A percentile compares a stretch with the other conserved stretches of the same genome.
Conservation (phyloP, 1,284 basidiomycete genomes). For the Binderoboletus segoi region DNA sequence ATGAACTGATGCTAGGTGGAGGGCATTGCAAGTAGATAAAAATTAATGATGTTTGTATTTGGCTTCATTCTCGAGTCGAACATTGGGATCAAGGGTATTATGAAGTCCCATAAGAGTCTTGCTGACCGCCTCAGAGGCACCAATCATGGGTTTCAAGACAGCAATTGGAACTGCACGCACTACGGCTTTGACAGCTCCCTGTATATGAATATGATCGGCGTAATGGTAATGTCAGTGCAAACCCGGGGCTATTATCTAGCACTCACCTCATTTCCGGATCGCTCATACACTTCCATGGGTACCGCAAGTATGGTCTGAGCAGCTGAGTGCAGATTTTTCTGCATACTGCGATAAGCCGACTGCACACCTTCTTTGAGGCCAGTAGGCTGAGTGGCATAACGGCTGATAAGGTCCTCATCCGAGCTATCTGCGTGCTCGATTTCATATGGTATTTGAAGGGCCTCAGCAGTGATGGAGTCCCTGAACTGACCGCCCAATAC, state of each 20-base stretch:
- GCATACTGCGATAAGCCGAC: constrained; percentile 85
- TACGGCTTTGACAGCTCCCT: constrained; percentile 91
- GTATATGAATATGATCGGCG: constrained; percentile 5
- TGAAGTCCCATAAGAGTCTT: constrained; percentile 93
- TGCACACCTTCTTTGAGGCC: constrained; percentile 88
- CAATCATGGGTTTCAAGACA: constrained; percentile 95
- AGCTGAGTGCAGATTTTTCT: constrained; percentile 84
- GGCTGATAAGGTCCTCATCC: constrained; percentile 68
- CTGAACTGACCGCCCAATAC: constrained; percentile 83
- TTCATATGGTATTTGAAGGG: constrained; percentile 51
- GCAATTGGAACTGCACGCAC: constrained; percentile 97
- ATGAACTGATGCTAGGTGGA: constrained; percentile 19
- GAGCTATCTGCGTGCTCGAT: constrained; percentile 39
- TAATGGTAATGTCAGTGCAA: not conserved
- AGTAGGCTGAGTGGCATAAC: constrained; percentile 88
- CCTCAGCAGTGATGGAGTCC: constrained; percentile 65
- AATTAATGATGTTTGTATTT: constrained; percentile 81
- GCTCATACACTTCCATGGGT: constrained; percentile 98
- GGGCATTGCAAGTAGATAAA: constrained; percentile 15
- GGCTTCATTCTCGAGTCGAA: constrained; percentile 78
- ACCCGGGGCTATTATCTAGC: not conserved
- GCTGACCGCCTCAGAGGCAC: constrained; percentile 93
- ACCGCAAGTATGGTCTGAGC: constrained; percentile 98
- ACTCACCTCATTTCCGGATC: constrained; percentile 81
- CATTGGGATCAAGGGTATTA: constrained; percentile 84